Base-by-base conservation (phyloP, 1,139 yeast species). In the Candida sanyaensis region DNA sequence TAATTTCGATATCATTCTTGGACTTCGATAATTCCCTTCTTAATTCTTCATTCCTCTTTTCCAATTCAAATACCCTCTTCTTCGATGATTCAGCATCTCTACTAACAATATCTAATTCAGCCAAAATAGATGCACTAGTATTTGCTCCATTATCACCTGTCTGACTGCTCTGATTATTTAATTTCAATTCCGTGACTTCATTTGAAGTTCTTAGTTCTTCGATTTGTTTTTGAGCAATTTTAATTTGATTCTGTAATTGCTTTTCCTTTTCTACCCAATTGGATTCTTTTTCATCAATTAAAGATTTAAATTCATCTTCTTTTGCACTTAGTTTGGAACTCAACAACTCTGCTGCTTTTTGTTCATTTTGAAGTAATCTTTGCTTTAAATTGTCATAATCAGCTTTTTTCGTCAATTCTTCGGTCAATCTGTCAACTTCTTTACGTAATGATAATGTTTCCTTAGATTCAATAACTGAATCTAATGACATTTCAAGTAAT, bases 341-440 rank as follows among this genome's bases (percentile, higher is more conserved):
- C 49, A 84, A 69, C 4, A 76, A 64, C 54, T 80, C 83, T 0
- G 83, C 82, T 4, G 83, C 68, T 50, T 77, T 78, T 54, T 81
- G 84, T 58, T 86, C 93, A 44, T 74, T 68, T 51, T 81, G 77
- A 41, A 79, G 59, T 41, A 87, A 65, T 55, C 87, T 75, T 42
- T 78, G 78, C 59, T 88, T 88, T 54, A 91, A 64, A 46, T 81
- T 83, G 41, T 88, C 93, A 63, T 91, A 90, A 66, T 90, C 97
- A 0, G 95, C 91, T 58, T 71, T 80, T 49, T 77, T 77, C 27
- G 86, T 71, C 39, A 89, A 64, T 58, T 84, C 83, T 43, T 85
- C 86, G 50, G 81, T 81, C 50, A 90, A 69, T 13, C 65, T 62
- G 3, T 70, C 66, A 49, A 86, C 80, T 59, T 87, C 89, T 23